Evolutionary conservation across 805 yeast genomes (phyloP).

Genomic region (Ogataea naganishii): DNA sequence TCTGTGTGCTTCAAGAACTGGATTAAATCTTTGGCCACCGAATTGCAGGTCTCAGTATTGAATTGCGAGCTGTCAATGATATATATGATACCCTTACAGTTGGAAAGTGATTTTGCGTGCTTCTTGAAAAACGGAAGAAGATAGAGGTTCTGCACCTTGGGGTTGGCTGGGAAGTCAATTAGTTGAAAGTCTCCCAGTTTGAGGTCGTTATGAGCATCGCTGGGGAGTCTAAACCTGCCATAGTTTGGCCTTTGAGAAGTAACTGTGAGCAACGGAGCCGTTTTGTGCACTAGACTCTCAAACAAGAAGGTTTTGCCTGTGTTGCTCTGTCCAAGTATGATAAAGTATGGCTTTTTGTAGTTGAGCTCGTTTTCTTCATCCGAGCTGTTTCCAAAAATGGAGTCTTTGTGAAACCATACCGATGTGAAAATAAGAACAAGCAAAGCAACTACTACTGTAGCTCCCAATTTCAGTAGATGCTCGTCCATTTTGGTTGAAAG

Average conservation of each 20-base stretch:
- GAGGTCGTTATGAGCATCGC: slow-evolving; percentile 21
- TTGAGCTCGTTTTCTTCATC: background rate
- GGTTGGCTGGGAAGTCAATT: slow-evolving; percentile 86
- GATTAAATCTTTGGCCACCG: slow-evolving; percentile 50
- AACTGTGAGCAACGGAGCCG: slow-evolving; percentile 28
- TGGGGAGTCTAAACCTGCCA: slow-evolving; percentile 30
- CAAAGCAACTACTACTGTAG: slow-evolving; percentile 8
- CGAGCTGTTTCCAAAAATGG: slow-evolving; percentile 6
- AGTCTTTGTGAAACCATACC: slow-evolving; percentile 8
- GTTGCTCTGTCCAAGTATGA: slow-evolving; percentile 13
- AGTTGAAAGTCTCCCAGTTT: slow-evolving; percentile 34
- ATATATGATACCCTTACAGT: slow-evolving; percentile 61
- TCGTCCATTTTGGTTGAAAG: too few species aligned
- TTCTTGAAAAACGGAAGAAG: slow-evolving; percentile 37
- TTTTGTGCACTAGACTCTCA: slow-evolving; percentile 10
- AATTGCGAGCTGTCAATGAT: slow-evolving; percentile 68
- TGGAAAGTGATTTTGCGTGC: slow-evolving; percentile 20
- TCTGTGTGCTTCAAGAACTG: slow-evolving; percentile 58
- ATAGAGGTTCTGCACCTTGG: slow-evolving; percentile 55
- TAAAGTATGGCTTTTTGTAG: slow-evolving; percentile 8
- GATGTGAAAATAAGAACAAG: slow-evolving; percentile 10
- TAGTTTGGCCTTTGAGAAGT: slow-evolving; percentile 43
- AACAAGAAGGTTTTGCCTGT: slow-evolving; percentile 17
- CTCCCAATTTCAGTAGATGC: slow-evolving; percentile 6
- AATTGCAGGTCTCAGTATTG: slow-evolving; percentile 37